Evolutionary conservation across 1,139 yeast genomes (phyloP), one percentile per base, ranked within the genome.

Genomic region (Pichia sp.): DNA sequence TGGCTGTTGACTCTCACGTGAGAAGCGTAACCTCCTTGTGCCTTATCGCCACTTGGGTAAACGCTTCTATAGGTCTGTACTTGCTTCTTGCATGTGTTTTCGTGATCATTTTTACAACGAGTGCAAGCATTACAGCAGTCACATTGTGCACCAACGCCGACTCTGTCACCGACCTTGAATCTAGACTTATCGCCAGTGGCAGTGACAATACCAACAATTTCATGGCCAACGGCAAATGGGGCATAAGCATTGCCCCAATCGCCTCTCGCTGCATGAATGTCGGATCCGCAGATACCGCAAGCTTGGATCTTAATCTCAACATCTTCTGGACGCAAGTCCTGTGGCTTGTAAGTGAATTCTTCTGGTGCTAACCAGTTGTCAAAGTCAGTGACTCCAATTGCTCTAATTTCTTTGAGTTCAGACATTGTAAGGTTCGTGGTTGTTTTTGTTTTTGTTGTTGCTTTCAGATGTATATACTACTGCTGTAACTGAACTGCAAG

Each of bases 211-310:
- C 73, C 73, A 32, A 68, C 55, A 46, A 68, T 62, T 50, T 68
- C 74, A 53, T 67, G 72, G 16, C 72, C 72, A 8, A 62, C 69
- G 26, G 65, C 63, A 19, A 44, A 14, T 13, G 57, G 57, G 12
- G 36, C 10, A 23, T 40, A 38, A 1, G 41, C 38, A 9, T 32
- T 20, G n/a, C 48, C 50, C 77, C 75, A 67, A 38, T 61, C 63
- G 63, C 42, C 57, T 38, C 27, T 56, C 49, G 50, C 47, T 16
- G 63, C 59, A 51, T 66, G 72, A 27, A 64, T 51, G 42, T 68
- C 75, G 20, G 77, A 63, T 21, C 79, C 81, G 58, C 85, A 77
- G 41, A 78, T 62, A 31, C 84, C 84, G 53, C 83, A 72, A 36
- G 64, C 65, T 39, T 63, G 59, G 38, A 53, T 48, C 25, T 67